phyloP scores from a whole-genome alignment of 352 stramenopile genomes.

The Phytophthora vignae region DNA sequence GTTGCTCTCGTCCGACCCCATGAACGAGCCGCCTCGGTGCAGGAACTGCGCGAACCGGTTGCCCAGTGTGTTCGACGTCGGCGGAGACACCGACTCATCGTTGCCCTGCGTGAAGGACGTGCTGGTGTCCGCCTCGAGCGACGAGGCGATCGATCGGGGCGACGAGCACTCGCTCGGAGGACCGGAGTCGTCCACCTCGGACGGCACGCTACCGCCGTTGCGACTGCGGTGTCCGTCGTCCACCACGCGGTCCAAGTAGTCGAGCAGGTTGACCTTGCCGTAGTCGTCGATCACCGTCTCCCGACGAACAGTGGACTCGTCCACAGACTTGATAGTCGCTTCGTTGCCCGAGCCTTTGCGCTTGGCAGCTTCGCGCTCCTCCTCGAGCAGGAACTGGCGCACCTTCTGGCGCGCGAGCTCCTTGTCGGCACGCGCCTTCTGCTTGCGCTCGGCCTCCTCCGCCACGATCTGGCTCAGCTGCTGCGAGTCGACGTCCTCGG shows the following conservation, averaged over 20 bases:
- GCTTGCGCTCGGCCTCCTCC: constrained; percentile 52
- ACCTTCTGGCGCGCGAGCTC: constrained; percentile 58
- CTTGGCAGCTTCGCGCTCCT: constrained; percentile 30
- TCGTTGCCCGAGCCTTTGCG: constrained; percentile 23
- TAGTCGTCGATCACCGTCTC: constrained; percentile 64
- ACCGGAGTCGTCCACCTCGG: constrained; percentile 27
- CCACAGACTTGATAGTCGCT: constrained; percentile 60
- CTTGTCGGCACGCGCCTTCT: constrained; percentile 53
- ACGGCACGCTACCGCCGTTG: constrained; percentile 31
- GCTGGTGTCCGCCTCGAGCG: constrained; percentile 31
- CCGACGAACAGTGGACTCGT: constrained; percentile 56
- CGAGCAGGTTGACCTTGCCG: constrained; percentile 55
- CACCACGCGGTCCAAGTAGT: constrained; percentile 54
- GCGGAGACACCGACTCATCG: constrained; percentile 9
- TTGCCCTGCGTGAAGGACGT: constrained; percentile 34
- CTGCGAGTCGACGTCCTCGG: constrained; percentile 49
- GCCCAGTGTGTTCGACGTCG: constrained; percentile 20
- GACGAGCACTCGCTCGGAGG: constrained; percentile 35
- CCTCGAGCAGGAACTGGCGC: constrained; percentile 52
- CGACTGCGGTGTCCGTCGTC: constrained; percentile 36
- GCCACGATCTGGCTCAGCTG: constrained; percentile 53
- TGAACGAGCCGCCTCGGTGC: constrained; percentile 27
- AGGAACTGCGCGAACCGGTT: constrained; percentile 49
- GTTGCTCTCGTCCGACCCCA: constrained; percentile 17
- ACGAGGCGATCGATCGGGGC: constrained; percentile 33